These are phyloP conservation scores for Aphanomyces invadans DNA, from an alignment of 352 stramenopile species.

Conservation along the genomic window DNA sequence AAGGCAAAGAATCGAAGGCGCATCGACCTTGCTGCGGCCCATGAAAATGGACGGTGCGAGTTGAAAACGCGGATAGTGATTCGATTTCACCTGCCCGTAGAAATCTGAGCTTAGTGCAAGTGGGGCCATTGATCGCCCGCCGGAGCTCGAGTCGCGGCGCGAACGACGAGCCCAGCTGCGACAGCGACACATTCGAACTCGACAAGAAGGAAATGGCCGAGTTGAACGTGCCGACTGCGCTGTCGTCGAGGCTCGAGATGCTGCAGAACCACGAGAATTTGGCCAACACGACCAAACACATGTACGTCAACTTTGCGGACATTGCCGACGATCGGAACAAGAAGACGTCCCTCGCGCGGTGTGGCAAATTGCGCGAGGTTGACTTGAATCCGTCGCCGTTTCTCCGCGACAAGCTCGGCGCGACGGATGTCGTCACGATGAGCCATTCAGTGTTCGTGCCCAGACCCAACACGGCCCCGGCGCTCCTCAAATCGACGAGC, in stretches of 20 bases:
- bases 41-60: not conserved
- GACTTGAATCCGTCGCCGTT: slow-evolving; percentile 5
- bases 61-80: not conserved
- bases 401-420: not conserved
- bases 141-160: not conserved
- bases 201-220: not conserved
- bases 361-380: not conserved
- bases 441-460: slow-evolving; percentile 1
- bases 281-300: not conserved
- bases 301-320: slow-evolving; percentile 5
- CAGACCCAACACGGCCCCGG: slow-evolving; percentile 8
- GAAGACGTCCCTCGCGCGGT: not conserved
- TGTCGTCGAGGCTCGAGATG: not conserved
- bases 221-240: not conserved
- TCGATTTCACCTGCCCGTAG: not conserved
- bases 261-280: slow-evolving; percentile 10
- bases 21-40: not conserved
- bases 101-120: slow-evolving; percentile 11
- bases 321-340: not conserved
- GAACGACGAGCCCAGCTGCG: not conserved
- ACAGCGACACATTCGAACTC: not conserved
- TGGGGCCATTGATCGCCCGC: slow-evolving; percentile 1
- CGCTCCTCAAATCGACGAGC: not conserved
- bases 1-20: not conserved
- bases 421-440: slow-evolving; percentile 1